Percentiles rank a stretch among this genome's conserved stretches.
Evolutionary conservation across 306 rosid species (phyloP).

Genomic region (Dryas octopetala): DNA sequence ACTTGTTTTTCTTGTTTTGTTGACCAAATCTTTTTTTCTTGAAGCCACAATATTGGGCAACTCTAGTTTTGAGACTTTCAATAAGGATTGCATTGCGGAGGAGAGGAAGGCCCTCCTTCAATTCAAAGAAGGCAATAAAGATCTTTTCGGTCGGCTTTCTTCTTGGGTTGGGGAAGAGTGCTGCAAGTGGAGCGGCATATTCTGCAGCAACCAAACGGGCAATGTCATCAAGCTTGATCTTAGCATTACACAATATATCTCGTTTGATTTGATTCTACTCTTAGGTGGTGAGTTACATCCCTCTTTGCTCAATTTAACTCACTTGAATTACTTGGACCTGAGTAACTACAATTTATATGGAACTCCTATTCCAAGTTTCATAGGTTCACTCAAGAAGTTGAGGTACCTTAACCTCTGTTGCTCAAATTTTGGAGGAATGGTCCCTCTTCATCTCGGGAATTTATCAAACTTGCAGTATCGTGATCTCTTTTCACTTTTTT

Average conservation of each 20-base stretch:
- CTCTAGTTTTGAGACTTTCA: neutral
- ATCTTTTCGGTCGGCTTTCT: neutral
- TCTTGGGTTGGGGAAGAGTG: conserved; percentile 17
- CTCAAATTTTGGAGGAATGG: neutral
- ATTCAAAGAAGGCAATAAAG: conserved; percentile 4
- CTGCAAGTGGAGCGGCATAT: conserved; percentile 15
- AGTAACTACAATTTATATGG: neutral
- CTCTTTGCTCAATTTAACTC: neutral
- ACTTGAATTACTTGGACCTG: conserved; percentile 11
- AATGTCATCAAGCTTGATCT: conserved; percentile 15
- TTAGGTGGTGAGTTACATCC: conserved; percentile 7
- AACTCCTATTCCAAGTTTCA: neutral
- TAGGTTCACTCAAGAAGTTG: neutral
- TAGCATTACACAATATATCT: no score
- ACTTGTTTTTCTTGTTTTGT: no score
- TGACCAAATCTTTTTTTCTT: no score
- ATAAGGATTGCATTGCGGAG: neutral
- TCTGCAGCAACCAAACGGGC: conserved; percentile 1
- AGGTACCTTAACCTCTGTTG: neutral
- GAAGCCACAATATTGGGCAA: no score
- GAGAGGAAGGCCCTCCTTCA: conserved; percentile 13
- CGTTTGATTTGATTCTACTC: no score
- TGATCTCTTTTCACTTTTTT: neutral
- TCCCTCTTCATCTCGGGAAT: neutral
- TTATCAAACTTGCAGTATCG: neutral